Percentiles rank a stretch among this genome's conserved stretches.
These are phyloP conservation scores for Royoungia palumana DNA, from an alignment of 768 basidiomycete species.

Conservation along the genomic window DNA sequence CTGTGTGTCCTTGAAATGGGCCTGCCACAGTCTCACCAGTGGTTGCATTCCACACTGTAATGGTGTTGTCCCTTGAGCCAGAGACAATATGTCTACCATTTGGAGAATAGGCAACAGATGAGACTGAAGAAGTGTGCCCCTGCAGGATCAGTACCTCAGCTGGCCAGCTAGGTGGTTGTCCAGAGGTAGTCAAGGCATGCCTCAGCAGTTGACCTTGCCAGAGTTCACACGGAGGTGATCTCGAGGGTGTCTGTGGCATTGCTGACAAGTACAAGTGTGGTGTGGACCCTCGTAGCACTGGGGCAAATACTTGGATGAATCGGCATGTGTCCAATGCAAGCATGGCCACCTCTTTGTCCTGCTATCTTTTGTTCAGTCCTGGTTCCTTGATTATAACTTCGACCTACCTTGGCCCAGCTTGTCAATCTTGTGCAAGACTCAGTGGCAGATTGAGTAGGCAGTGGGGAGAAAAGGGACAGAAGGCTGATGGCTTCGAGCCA, in stretches of 20 bases:
- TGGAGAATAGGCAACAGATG: too few relatives aligned
- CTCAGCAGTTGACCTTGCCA: not conserved
- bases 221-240: too few relatives aligned
- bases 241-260: not conserved
- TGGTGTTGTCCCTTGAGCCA: too few relatives aligned
- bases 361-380: not conserved
- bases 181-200: not conserved
- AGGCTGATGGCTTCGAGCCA: slow-evolving; percentile 2
- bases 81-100: too few relatives aligned
- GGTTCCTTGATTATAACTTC: too few relatives aligned
- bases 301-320: not conserved
- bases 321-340: not conserved
- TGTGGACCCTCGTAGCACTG: not conserved
- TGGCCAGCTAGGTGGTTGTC: not conserved
- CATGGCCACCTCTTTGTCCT: not conserved
- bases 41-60: too few relatives aligned
- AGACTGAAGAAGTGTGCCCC: not conserved
- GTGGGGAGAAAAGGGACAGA: not conserved
- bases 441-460: not conserved
- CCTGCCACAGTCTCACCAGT: too few relatives aligned
- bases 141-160: not conserved
- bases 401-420: not conserved
- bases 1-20: too few relatives aligned
- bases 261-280: not conserved
- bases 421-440: not conserved